phyloP scores from a whole-genome alignment of 129 eudicot species.

The Centella asiatica region DNA sequence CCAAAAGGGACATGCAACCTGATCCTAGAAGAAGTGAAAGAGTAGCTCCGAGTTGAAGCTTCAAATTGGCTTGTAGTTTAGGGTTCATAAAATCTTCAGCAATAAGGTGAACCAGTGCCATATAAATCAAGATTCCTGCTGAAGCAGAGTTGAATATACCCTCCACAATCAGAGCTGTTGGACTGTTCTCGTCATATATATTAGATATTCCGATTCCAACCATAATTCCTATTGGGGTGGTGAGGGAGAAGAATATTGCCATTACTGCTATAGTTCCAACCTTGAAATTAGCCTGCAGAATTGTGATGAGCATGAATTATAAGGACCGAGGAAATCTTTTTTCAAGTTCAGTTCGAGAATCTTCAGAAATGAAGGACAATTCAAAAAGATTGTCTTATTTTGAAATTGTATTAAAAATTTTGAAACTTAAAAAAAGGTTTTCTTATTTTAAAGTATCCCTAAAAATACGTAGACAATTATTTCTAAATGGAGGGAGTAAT shows the following conservation, averaged over 20 bases:
- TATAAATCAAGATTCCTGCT: neutral
- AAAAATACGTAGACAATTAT: too few species aligned
- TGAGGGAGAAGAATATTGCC: neutral
- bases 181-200: neutral
- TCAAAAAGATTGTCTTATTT: too few species aligned
- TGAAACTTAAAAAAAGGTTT: too few species aligned
- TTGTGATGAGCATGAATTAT: too few species aligned
- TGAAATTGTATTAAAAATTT: too few species aligned
- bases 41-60: neutral
- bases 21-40: neutral
- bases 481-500: too few species aligned
- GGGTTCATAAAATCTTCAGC: neutral
- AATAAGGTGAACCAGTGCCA: neutral
- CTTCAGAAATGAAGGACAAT: too few species aligned
- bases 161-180: neutral
- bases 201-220: neutral
- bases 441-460: too few species aligned
- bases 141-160: neutral
- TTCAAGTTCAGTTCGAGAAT: too few species aligned
- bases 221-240: neutral
- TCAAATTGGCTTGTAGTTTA: neutral
- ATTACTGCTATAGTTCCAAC: neutral
- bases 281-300: neutral
- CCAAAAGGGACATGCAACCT: neutral
- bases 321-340: too few species aligned